phyloP scores from a whole-genome alignment of 108 stramenopile species.

The Pseudonitzschia multiseries region DNA sequence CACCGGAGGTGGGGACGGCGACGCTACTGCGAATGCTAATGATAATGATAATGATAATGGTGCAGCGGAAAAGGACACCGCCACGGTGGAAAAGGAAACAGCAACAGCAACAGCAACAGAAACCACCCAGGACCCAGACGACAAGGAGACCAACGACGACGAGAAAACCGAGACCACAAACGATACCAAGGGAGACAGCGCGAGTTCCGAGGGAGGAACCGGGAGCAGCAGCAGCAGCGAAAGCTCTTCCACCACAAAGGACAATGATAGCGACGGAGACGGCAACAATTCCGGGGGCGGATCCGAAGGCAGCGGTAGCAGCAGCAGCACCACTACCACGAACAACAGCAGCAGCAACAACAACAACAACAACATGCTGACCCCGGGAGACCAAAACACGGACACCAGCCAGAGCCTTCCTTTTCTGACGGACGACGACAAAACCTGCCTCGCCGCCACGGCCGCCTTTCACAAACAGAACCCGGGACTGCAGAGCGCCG shows the following conservation, averaged over 20 bases:
- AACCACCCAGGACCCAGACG: too few relatives aligned
- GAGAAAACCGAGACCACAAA: too few relatives aligned
- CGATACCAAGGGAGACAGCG: too few relatives aligned
- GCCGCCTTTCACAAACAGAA: neutral
- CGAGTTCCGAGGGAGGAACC: neutral
- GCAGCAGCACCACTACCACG: too few relatives aligned
- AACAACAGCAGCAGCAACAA: neutral
- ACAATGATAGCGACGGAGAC: too few relatives aligned
- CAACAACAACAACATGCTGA: neutral
- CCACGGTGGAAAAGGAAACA: neutral
- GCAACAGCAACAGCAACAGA: neutral
- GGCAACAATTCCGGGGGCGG: neutral
- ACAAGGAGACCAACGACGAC: too few relatives aligned
- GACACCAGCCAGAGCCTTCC: neutral
- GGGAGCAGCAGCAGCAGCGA: neutral
- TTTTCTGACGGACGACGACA: constrained; percentile 5
- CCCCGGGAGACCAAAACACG: neutral
- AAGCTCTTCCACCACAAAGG: too few relatives aligned
- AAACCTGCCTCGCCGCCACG: constrained; percentile 6
- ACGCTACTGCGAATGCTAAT: too few relatives aligned
- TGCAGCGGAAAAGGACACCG: neutral
- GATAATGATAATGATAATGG: too few relatives aligned
- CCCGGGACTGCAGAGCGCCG: neutral
- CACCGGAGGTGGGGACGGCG: neutral
- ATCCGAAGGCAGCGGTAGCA: too few relatives aligned